Evolutionary conservation across 768 basidiomycete species (phyloP).

Genomic region (Ephemerocybe angulata): DNA sequence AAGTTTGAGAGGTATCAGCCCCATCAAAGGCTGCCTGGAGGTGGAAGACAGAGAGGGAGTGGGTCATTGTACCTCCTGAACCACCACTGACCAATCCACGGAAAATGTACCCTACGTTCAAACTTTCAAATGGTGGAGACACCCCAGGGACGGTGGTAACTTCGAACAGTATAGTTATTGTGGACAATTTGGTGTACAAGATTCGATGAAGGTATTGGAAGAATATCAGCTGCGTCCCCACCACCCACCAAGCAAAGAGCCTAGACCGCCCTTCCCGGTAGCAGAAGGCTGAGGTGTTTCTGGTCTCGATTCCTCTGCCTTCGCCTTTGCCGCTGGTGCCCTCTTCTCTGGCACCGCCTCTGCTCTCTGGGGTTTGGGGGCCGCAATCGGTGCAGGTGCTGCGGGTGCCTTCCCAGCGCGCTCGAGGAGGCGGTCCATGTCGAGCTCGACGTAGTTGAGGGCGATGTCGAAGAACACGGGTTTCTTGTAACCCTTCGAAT

Average conservation of each 20-base stretch:
- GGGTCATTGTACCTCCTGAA: too few relatives aligned
- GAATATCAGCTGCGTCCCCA: slow-evolving; percentile 53
- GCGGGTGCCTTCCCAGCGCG: slow-evolving; percentile 59
- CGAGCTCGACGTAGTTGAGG: slow-evolving; percentile 85
- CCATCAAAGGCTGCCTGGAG: too few relatives aligned
- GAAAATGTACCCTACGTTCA: too few relatives aligned
- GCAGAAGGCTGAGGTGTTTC: slow-evolving; percentile 48
- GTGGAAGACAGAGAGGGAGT: too few relatives aligned
- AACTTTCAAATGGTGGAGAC: too few relatives aligned
- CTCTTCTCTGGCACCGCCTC: slow-evolving; percentile 43
- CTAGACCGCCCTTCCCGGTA: slow-evolving; percentile 51
- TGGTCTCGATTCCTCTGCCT: slow-evolving; percentile 50
- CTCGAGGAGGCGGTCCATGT: slow-evolving; percentile 72
- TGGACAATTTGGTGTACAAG: not conserved
- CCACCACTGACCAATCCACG: too few relatives aligned
- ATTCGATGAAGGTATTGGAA: not conserved
- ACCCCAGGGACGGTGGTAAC: too few relatives aligned
- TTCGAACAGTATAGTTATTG: not conserved
- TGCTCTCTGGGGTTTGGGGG: slow-evolving; percentile 18
- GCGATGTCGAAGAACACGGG: slow-evolving; percentile 93
- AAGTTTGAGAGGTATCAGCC: too few relatives aligned
- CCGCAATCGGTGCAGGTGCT: slow-evolving; percentile 19
- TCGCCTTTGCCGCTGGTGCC: slow-evolving; percentile 43
- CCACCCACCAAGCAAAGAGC: slow-evolving; percentile 76
- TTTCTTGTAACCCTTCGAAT: slow-evolving; percentile 61